A percentile compares a stretch with the other conserved stretches of the same genome.
Evolutionary conservation across 1,284 basidiomycete species (phyloP).

Genomic region (Leccinum ponderosum): DNA sequence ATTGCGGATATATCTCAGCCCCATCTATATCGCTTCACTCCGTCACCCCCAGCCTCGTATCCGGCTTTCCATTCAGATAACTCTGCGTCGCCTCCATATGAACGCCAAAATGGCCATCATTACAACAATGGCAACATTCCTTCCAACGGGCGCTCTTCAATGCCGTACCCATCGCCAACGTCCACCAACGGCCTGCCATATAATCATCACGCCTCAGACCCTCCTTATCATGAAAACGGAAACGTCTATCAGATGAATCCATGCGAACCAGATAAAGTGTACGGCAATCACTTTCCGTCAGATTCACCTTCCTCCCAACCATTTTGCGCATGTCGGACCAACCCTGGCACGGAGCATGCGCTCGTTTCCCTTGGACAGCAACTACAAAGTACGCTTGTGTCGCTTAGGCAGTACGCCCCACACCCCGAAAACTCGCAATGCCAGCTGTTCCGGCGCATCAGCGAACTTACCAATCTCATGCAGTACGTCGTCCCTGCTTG

Average conservation of each 20-base stretch:
- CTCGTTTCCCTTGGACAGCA: constrained; percentile 64
- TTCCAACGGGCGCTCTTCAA: constrained; percentile 29
- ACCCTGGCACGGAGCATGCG: constrained; percentile 55
- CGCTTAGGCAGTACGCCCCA: constrained; percentile 61
- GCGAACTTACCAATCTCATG: constrained; percentile 62
- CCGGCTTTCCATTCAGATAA: constrained; percentile 35
- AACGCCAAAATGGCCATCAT: constrained; percentile 36
- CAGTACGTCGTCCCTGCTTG: constrained; percentile 57
- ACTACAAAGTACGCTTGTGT: constrained; percentile 55
- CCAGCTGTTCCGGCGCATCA: constrained; percentile 56
- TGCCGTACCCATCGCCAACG: constrained; percentile 37
- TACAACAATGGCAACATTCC: constrained; percentile 34
- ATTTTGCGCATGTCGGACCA: constrained; percentile 64
- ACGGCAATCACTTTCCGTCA: constrained; percentile 43
- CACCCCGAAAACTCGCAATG: constrained; percentile 57
- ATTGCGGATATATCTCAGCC: constrained; percentile 44
- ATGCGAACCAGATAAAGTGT: constrained; percentile 46
- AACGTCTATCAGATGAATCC: constrained; percentile 44
- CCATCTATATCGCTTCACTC: constrained; percentile 62
- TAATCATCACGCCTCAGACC: constrained; percentile 36
- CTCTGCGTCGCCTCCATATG: constrained; percentile 36
- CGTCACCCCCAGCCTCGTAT: constrained; percentile 51
- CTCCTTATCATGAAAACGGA: constrained; percentile 47
- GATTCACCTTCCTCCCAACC: constrained; percentile 40
- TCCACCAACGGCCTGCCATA: constrained; percentile 37